Base-by-base conservation (phyloP, 2,329 filamentous ascomycete genomes). In the Lasiodiplodia theobromae region DNA sequence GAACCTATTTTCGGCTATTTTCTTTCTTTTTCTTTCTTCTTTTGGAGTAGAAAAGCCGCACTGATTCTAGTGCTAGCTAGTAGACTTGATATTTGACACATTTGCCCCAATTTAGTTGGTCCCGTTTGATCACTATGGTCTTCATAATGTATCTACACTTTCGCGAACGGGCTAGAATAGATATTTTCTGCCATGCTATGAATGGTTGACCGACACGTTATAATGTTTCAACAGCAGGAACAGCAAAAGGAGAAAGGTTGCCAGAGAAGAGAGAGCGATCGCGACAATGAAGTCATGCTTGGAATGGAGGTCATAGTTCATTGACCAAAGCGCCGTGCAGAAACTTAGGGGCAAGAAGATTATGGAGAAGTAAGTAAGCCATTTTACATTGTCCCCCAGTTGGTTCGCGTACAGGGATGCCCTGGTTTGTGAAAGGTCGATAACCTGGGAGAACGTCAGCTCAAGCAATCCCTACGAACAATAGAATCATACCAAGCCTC, bases 361-460 rank as follows among this genome's bases (percentile, higher is more conserved):
- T n/a, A 69, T 68, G 47, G 34, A 56, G 49, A 65, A 49, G 37
- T 68, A 68, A 14, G 67, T 68, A 8, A 66, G 52, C 16, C 56
- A 58, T 16, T 51, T 69, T 16, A 69, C 38, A 21, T 69, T 54
- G 11, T 66, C 62, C 5, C 58, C 67, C 8, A 69, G 60, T 2
- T 56, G 8, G 16, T 63, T 69, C 4, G 67, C 67, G 12, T 65
- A 58, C 2, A 67, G 40, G 10, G 65, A 67, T 7, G 65, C 65
- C 18, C 54, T 54, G 38, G 44, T 67, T n/a, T 67, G 65, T 3
- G 65, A 67, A 4, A 67, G 53, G 11, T 60, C 54, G 12, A 67
- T 54, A 14, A 60, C 28, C 40, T 52, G 40, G 14, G 4, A n/a
- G 5, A 4, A 8, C 4, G n/a, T 57, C 2, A 57, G 53, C 51